Conservation (phyloP, 371 early-diverging fungal genomes). For the Choanephora cucurbitarum region DNA sequence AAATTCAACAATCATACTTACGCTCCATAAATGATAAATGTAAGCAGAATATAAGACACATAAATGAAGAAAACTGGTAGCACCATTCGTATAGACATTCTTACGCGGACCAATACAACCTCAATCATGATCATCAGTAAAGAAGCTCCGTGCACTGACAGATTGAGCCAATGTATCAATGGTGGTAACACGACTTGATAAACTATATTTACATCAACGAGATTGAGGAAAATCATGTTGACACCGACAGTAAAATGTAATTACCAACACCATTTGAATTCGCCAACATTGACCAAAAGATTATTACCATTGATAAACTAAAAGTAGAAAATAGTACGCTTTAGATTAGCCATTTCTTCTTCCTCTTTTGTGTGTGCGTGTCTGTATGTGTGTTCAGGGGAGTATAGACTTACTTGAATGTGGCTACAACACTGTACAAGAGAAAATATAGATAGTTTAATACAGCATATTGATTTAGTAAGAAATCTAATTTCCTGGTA, state of each 20-base stretch:
- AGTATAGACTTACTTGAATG: conserved; percentile 40
- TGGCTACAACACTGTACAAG: conserved; percentile 38
- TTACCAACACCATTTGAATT: neutral
- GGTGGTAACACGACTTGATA: too few relatives aligned
- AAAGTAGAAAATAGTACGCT: too few relatives aligned
- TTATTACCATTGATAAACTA: conserved; percentile 52
- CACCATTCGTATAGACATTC: conserved; percentile 39
- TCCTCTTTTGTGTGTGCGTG: too few relatives aligned
- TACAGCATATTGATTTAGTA: conserved; percentile 29
- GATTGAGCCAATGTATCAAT: conserved; percentile 34
- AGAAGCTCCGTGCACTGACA: conserved; percentile 51
- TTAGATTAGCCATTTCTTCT: too few relatives aligned
- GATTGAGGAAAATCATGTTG: neutral
- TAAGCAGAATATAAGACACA: conserved; percentile 47
- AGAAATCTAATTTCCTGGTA: conserved; percentile 22
- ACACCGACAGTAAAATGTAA: too few relatives aligned
- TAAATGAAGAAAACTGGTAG: conserved; percentile 37
- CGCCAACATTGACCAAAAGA: conserved; percentile 28
- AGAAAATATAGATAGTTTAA: conserved; percentile 42
- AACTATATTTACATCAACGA: too few relatives aligned
- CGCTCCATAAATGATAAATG: conserved; percentile 47
- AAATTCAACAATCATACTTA: conserved; percentile 19
- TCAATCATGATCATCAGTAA: conserved; percentile 48
- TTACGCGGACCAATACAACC: conserved; percentile 43
- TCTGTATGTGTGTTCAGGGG: too few relatives aligned